These are phyloP conservation scores for Erodium texanum DNA, from an alignment of 441 rosid genomes.

Conservation along the genomic window DNA sequence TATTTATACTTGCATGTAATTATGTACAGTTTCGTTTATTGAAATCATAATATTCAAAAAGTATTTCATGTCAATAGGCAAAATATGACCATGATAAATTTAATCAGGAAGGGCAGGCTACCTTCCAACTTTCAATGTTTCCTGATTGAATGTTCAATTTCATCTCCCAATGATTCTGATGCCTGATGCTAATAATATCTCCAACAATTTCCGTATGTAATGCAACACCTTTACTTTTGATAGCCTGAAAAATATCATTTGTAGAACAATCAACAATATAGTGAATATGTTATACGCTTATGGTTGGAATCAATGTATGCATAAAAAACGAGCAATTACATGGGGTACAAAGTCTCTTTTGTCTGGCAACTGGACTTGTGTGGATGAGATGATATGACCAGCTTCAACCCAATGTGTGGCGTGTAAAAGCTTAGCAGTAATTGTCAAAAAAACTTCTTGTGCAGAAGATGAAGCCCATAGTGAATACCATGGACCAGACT, in stretches of 20 bases:
- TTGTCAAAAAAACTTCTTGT: slow-evolving; percentile 58
- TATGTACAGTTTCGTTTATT: not conserved
- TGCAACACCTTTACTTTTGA: slow-evolving; percentile 35
- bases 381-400: slow-evolving; percentile 70
- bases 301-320: not conserved
- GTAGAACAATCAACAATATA: slow-evolving; percentile 9
- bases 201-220: slow-evolving; percentile 43
- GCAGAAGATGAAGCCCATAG: slow-evolving; percentile 54
- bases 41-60: not conserved
- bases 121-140: slow-evolving; percentile 78
- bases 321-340: slow-evolving; percentile 33
- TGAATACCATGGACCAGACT: slow-evolving; percentile 77
- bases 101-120: slow-evolving; percentile 22
- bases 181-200: slow-evolving; percentile 44
- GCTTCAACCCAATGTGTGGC: slow-evolving; percentile 70
- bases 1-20: not conserved
- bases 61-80: not conserved
- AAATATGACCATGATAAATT: slow-evolving; percentile 7
- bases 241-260: slow-evolving; percentile 35
- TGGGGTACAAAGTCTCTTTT: slow-evolving; percentile 47
- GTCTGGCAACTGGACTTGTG: slow-evolving; percentile 66
- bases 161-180: slow-evolving; percentile 62
- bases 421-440: slow-evolving; percentile 46
- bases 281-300: not conserved
- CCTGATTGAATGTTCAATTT: slow-evolving; percentile 51